These are phyloP conservation scores for Aspergillus candidus DNA, from an alignment of 2,329 filamentous ascomycete genomes.

Conservation along the genomic window DNA sequence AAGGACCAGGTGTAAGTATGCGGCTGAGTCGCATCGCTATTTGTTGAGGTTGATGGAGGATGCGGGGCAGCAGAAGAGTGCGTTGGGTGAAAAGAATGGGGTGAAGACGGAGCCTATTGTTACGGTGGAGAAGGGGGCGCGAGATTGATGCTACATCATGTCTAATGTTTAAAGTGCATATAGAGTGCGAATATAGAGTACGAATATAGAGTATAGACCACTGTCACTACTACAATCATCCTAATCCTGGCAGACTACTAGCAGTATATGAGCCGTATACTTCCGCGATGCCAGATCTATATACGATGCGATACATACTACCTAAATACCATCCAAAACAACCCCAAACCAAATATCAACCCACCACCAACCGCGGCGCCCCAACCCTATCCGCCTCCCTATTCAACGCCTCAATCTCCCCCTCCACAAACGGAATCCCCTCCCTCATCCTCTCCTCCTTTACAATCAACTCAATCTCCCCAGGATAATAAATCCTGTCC, in stretches of 20 bases:
- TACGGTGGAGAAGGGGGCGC: too few species aligned
- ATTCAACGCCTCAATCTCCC: conserved; percentile 47
- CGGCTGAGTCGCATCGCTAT: neutral
- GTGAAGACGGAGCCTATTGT: too few species aligned
- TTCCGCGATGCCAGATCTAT: too few species aligned
- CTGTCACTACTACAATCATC: too few species aligned
- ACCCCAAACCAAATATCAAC: neutral
- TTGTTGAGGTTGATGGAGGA: neutral
- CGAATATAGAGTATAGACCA: too few species aligned
- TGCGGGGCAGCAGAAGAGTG: neutral
- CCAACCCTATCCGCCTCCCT: conserved; percentile 44
- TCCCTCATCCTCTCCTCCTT: conserved; percentile 34
- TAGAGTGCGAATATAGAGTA: too few species aligned
- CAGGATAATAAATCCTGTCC: conserved; percentile 53
- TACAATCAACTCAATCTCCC: conserved; percentile 50
- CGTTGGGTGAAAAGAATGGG: too few species aligned
- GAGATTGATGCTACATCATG: too few species aligned
- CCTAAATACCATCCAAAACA: neutral
- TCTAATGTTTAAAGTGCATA: too few species aligned
- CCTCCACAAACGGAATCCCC: conserved; percentile 47
- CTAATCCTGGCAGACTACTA: too few species aligned
- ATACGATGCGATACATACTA: too few species aligned
- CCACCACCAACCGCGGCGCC: conserved; percentile 6
- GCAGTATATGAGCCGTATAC: too few species aligned
- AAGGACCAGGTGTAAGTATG: conserved; percentile 2